Evolutionary conservation across 768 basidiomycete genomes (phyloP).

Genomic region (Amanita exitialis): DNA sequence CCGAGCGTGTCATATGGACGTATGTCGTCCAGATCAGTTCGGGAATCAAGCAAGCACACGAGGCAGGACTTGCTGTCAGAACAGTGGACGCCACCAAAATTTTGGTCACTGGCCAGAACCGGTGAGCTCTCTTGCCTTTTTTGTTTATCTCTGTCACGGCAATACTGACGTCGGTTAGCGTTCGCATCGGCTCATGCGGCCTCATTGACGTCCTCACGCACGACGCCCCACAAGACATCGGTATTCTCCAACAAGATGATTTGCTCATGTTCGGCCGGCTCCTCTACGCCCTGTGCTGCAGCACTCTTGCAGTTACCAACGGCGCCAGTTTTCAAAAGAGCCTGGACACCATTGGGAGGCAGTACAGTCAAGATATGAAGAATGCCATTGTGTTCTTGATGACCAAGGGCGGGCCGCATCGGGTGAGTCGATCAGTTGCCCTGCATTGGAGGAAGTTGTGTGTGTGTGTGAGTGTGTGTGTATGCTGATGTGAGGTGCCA

Average conservation of each 20-base stretch:
- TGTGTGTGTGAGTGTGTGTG: too few relatives aligned
- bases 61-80: conserved; percentile 67
- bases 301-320: conserved; percentile 48
- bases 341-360: conserved; percentile 62
- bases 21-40: conserved; percentile 86
- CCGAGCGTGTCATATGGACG: conserved; percentile 84
- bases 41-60: conserved; percentile 82
- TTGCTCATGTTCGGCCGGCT: conserved; percentile 78
- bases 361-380: conserved; percentile 79
- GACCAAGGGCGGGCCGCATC: conserved; percentile 58
- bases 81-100: conserved; percentile 84
- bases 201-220: conserved; percentile 79
- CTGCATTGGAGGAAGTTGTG: neutral
- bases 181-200: conserved; percentile 83
- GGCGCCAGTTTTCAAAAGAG: conserved; percentile 57
- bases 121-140: conserved; percentile 29
- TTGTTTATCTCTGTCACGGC: neutral
- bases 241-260: conserved; percentile 77
- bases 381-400: conserved; percentile 69
- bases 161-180: conserved; percentile 24
- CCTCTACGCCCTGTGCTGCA: conserved; percentile 70
- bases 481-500: neutral
- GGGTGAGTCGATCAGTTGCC: conserved; percentile 26
- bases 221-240: conserved; percentile 54
- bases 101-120: conserved; percentile 81